Conservation (phyloP, 1,284 basidiomycete genomes). For the Trametes polyzona region DNA sequence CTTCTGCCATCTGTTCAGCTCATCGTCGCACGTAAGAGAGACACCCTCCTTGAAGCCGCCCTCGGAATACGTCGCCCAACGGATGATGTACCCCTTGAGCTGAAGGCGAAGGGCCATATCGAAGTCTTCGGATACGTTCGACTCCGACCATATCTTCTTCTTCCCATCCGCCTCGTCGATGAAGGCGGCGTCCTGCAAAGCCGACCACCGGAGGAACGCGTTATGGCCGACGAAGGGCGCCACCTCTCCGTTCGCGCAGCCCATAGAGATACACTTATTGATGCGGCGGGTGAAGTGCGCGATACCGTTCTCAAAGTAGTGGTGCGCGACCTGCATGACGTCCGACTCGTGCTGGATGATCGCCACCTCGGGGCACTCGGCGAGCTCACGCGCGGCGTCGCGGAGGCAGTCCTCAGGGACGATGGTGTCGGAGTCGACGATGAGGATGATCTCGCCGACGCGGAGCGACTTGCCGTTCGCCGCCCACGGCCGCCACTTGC, state of each 20-base stretch:
- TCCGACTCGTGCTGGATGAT: constrained; percentile 87
- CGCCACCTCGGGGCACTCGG: constrained; percentile 76
- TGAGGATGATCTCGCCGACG: constrained; percentile 70
- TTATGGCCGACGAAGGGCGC: constrained; percentile 91
- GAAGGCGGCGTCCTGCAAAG: constrained; percentile 80
- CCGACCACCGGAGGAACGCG: constrained; percentile 85
- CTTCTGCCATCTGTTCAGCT: constrained; percentile 86
- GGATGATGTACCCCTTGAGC: constrained; percentile 72
- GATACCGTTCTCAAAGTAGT: constrained; percentile 88
- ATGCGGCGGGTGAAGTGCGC: constrained; percentile 83
- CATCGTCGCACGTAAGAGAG: constrained; percentile 80
- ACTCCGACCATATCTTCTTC: constrained; percentile 83
- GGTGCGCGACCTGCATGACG: constrained; percentile 84
- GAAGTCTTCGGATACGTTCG: constrained; percentile 85
- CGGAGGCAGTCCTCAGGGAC: constrained; percentile 87
- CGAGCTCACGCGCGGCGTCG: constrained; percentile 82
- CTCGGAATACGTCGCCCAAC: constrained; percentile 84
- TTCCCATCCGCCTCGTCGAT: constrained; percentile 65
- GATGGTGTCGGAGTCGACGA: constrained; percentile 84
- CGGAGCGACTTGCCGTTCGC: constrained; percentile 61
- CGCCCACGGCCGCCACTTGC: constrained; percentile 66
- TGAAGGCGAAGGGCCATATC: constrained; percentile 71
- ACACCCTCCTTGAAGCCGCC: constrained; percentile 88
- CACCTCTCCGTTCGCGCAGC: constrained; percentile 78
- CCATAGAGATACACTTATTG: constrained; percentile 77